Conservation (phyloP, 805 yeast genomes). For the Brettanomyces nanus region DNA sequence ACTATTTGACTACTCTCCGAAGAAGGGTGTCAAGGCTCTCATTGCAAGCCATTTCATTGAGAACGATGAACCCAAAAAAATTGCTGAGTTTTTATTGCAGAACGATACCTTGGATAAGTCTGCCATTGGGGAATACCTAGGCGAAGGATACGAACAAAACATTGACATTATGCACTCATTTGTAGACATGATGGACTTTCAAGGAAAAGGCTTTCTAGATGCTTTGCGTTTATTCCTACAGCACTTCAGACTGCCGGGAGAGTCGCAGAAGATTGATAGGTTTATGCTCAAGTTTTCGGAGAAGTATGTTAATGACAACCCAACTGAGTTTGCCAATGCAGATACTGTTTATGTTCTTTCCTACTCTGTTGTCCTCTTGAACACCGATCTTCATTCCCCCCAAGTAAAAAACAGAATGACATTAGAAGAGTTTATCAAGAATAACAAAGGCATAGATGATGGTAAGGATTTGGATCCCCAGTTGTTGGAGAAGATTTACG, state of each 20-base stretch:
- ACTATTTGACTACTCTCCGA: slow-evolving; percentile 79
- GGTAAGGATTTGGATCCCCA: slow-evolving; percentile 77
- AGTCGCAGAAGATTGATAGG: slow-evolving; percentile 95
- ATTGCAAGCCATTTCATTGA: slow-evolving; percentile 55
- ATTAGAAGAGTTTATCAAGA: slow-evolving; percentile 73
- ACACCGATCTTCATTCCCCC: slow-evolving; percentile 88
- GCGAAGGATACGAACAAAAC: slow-evolving; percentile 76
- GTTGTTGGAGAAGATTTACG: slow-evolving; percentile 56
- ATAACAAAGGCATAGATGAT: slow-evolving; percentile 89
- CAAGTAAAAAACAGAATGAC: slow-evolving; percentile 87
- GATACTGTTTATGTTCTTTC: slow-evolving; percentile 91
- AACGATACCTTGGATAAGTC: slow-evolving; percentile 74
- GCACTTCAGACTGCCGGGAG: slow-evolving; percentile 91
- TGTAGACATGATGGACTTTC: slow-evolving; percentile 80
- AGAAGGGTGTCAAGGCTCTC: slow-evolving; percentile 63
- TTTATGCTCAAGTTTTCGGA: slow-evolving; percentile 96
- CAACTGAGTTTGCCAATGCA: slow-evolving; percentile 80
- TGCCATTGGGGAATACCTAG: slow-evolving; percentile 82
- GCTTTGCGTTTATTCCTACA: slow-evolving; percentile 83
- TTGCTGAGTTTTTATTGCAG: slow-evolving; percentile 65
- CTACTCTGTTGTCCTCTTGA: slow-evolving; percentile 85
- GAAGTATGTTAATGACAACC: slow-evolving; percentile 81
- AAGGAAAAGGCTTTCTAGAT: slow-evolving; percentile 61
- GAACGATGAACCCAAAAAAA: slow-evolving; percentile 50
- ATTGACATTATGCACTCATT: slow-evolving; percentile 87